These are phyloP conservation scores for Talaromyces ruber DNA, from an alignment of 495 filamentous ascomycete species.

Conservation along the genomic window DNA sequence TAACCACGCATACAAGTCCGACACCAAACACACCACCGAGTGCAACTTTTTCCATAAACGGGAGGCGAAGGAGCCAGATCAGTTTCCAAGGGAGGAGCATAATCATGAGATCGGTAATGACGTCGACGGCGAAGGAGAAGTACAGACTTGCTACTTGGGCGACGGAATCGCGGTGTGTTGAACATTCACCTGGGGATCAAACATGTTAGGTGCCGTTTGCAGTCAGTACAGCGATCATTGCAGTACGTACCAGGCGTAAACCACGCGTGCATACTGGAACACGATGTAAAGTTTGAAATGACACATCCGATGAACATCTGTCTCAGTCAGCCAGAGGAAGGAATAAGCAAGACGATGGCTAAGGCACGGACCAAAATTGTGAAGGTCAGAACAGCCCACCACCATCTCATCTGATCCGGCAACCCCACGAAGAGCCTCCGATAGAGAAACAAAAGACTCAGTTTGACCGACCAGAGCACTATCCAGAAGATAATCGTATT, in stretches of 20 bases:
- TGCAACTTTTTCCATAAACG: slow-evolving; percentile 34
- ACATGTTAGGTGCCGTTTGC: not conserved
- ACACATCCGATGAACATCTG: slow-evolving; percentile 26
- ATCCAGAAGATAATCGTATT: slow-evolving; percentile 35
- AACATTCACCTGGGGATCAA: slow-evolving; percentile 17
- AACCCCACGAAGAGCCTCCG: slow-evolving; percentile 25
- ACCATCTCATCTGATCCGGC: slow-evolving; percentile 17
- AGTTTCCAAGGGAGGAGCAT: slow-evolving; percentile 44
- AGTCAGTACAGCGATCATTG: not conserved
- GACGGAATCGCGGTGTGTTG: slow-evolving; percentile 18
- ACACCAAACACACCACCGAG: slow-evolving; percentile 40
- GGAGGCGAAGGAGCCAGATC: slow-evolving; percentile 38
- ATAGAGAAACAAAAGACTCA: slow-evolving; percentile 35
- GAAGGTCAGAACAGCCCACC: slow-evolving; percentile 30
- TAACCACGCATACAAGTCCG: slow-evolving; percentile 41
- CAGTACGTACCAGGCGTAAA: slow-evolving; percentile 23
- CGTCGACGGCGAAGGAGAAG: slow-evolving; percentile 30
- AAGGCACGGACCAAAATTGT: slow-evolving; percentile 23
- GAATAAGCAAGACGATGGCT: not conserved
- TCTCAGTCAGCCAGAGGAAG: not conserved
- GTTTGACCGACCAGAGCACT: slow-evolving; percentile 38
- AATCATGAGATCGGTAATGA: slow-evolving; percentile 39
- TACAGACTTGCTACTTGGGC: slow-evolving; percentile 32
- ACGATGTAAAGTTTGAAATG: slow-evolving; percentile 27
- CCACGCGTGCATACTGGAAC: slow-evolving; percentile 26